Percentiles rank a stretch among this genome's conserved stretches.
Evolutionary conservation across 2,329 filamentous ascomycete genomes (phyloP).

Genomic region (Fusarium xyrophilum): DNA sequence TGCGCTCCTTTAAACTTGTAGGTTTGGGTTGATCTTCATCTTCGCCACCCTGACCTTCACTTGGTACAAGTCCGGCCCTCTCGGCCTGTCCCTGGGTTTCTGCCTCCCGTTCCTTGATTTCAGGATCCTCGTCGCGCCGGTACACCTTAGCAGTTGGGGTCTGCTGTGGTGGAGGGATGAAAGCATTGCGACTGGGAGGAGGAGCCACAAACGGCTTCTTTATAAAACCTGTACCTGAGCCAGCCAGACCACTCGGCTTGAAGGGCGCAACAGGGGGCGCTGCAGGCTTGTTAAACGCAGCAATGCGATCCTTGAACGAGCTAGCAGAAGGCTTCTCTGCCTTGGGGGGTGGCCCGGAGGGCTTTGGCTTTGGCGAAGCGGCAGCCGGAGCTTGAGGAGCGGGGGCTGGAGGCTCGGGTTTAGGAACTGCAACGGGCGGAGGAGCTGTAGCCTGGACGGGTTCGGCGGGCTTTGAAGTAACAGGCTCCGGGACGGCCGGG

Average conservation of each 20-base stretch:
- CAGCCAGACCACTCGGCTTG: constrained; percentile 73
- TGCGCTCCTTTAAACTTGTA: constrained; percentile 91
- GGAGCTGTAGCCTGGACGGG: constrained; percentile 43
- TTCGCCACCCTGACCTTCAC: constrained; percentile 56
- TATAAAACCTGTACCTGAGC: constrained; percentile 72
- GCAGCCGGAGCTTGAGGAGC: constrained; percentile 40
- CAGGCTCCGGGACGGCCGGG: constrained; percentile 41
- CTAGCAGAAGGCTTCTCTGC: constrained; percentile 75
- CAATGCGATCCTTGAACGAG: constrained; percentile 94
- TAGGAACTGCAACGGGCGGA: constrained; percentile 33
- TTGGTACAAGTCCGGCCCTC: constrained; percentile 66
- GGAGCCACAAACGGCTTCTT: constrained; percentile 98
- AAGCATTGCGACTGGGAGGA: constrained; percentile 90
- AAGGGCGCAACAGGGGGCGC: constrained; percentile 89
- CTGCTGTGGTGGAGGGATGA: constrained; percentile 78
- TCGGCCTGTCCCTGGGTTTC: constrained; percentile 73
- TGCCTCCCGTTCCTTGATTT: constrained; percentile 69
- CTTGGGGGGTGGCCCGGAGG: constrained; percentile 68
- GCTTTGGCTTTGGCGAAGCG: constrained; percentile 48
- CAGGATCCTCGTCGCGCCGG: constrained; percentile 85
- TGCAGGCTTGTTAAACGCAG: constrained; percentile 91
- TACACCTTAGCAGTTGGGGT: constrained; percentile 77
- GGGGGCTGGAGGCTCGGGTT: constrained; percentile 45
- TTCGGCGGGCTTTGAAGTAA: constrained; percentile 45
- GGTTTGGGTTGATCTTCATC: constrained; percentile 88